These are phyloP conservation scores for Rhizopus sp. DNA, from an alignment of 371 early-diverging fungal species.

Conservation along the genomic window DNA sequence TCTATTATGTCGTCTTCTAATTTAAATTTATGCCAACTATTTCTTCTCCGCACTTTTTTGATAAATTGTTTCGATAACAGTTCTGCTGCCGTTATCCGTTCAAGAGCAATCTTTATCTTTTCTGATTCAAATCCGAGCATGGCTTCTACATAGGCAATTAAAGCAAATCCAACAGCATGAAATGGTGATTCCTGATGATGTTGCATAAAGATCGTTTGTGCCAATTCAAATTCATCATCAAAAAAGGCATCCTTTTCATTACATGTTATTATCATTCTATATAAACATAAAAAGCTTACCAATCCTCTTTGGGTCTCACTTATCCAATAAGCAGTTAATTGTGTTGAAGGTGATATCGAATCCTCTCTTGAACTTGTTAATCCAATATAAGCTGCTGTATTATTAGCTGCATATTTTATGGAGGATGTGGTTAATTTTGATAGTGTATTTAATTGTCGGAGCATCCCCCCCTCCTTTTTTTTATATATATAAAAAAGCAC, in stretches of 20 bases:
- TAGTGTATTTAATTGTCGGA: slow-evolving; percentile 42
- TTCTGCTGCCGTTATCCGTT: slow-evolving; percentile 44
- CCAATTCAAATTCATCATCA: slow-evolving; percentile 48
- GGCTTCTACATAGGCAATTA: slow-evolving; percentile 55
- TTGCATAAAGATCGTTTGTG: slow-evolving; percentile 39
- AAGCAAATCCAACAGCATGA: slow-evolving; percentile 51
- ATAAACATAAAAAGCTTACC: slow-evolving; percentile 24
- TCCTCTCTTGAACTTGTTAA: slow-evolving; percentile 30
- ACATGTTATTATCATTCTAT: neutral
- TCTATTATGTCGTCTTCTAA: neutral
- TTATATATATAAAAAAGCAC: too few relatives aligned
- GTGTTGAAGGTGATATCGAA: slow-evolving; percentile 29
- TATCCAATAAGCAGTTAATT: slow-evolving; percentile 43
- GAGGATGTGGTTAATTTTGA: slow-evolving; percentile 44
- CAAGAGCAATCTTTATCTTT: slow-evolving; percentile 42
- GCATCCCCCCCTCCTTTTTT: slow-evolving; percentile 18
- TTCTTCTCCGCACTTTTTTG: slow-evolving; percentile 30
- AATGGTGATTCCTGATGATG: slow-evolving; percentile 48
- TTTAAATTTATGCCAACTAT: slow-evolving; percentile 18
- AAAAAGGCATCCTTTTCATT: slow-evolving; percentile 44
- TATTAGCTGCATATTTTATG: slow-evolving; percentile 41
- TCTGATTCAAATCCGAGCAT: slow-evolving; percentile 46
- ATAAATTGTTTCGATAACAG: slow-evolving; percentile 33
- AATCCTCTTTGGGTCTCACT: slow-evolving; percentile 49
- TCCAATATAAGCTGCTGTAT: slow-evolving; percentile 26